Evolutionary conservation across 176 grass and related monocot species (phyloP), one percentile per base, ranked within the genome.

Genomic region (Pharus latifolius): DNA sequence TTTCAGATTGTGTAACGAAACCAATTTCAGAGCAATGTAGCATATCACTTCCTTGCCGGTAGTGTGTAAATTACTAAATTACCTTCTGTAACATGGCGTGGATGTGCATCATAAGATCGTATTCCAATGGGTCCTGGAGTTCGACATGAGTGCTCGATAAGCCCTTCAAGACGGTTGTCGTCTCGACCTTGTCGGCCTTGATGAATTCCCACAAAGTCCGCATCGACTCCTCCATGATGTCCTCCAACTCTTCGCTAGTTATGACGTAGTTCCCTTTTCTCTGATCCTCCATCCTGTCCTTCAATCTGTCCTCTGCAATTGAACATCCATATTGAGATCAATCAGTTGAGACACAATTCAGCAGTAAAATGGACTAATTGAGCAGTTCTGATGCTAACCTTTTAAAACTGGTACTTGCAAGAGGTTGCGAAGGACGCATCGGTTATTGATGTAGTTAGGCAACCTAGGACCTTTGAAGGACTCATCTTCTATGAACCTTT

Each of bases 211-310:
- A 98, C 33, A 98, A 80, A 10, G 88, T 48, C 49, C 56, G 74
- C 72, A 98, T 98, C 1, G 86, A 69, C 72, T 98, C 94, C 58
- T 83, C 94, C 89, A 93, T 98, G 57, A 90, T 83, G 2, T 88
- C 75, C 67, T 90, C 94, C 58, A 98, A 41, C 24, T 80, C 77
- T 55, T 98, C 89, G 16, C 87, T 83, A 3, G 81, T 85, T 66
- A 98, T 49, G 3, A 81, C 83, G 17, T 72, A 72, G 63, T 90
- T 90, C 6, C 87, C 89, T 59, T 93, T 98, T 19, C 74, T 65
- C 49, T 93, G 76, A 23, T 93, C 94, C 57, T 93, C 94, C 83
- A 77, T 80, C 46, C 88, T 86, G 45, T 97, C 87, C 84, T 83
- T 98, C 22, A 86, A 48, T 44, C 72, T 88, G 59, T 98, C 95